Evolutionary conservation across 345 rosid species (phyloP).

Genomic region (Syzygium oleosum): DNA sequence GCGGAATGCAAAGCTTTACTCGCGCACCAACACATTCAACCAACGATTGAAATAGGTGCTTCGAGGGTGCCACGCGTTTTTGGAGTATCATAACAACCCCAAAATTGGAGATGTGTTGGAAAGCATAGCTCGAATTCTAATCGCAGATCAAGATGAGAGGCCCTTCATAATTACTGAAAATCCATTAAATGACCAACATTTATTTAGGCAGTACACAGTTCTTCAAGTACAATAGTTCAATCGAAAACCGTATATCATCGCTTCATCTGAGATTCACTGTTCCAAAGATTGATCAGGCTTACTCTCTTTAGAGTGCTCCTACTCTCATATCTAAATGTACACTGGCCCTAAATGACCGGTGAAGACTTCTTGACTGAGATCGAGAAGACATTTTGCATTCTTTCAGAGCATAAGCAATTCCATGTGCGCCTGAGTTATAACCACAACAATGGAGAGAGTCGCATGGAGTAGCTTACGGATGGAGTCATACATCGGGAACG

Average conservation of each 20-base stretch:
- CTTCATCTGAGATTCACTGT: not conserved
- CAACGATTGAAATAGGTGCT: not conserved
- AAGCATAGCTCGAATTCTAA: not conserved
- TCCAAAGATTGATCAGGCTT: not conserved
- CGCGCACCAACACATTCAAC: not conserved
- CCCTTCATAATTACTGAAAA: not conserved
- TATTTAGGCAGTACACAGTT: not conserved
- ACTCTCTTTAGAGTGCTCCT: not conserved
- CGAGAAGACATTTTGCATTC: not conserved
- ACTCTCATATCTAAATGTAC: not conserved
- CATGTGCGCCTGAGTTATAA: not conserved
- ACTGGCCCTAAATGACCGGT: not conserved
- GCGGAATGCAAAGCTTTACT: not conserved
- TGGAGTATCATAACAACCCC: not conserved
- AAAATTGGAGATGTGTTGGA: not conserved
- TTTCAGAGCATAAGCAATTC: not conserved
- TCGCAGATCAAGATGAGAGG: not conserved
- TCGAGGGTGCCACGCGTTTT: not conserved
- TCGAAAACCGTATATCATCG: not conserved
- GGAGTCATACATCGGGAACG: not conserved
- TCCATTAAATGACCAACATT: not conserved
- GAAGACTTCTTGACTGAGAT: not conserved
- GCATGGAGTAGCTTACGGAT: not conserved
- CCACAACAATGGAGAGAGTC: not conserved
- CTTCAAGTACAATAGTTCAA: not conserved